Evolutionary conservation across 129 eudicot genomes (phyloP).

Genomic region (Deinandra increscens): DNA sequence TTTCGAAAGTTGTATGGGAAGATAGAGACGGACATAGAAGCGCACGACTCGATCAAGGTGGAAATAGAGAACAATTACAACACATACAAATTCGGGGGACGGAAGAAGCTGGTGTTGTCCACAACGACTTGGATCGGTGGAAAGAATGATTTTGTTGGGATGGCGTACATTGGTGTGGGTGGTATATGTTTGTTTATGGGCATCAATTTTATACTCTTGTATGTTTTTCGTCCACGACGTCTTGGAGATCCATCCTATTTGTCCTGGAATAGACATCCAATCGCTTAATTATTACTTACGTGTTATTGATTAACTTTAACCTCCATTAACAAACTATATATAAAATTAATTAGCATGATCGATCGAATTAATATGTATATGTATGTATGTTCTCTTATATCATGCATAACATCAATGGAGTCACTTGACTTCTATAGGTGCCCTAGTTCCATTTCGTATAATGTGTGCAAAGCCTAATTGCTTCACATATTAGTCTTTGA

Average conservation of each 20-base stretch:
- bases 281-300: too few relatives aligned
- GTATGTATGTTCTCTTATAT: too few relatives aligned
- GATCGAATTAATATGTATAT: too few relatives aligned
- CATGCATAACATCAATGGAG: too few relatives aligned
- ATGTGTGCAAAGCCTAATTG: too few relatives aligned
- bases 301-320: neutral
- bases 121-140: slow-evolving; percentile 89
- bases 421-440: too few relatives aligned
- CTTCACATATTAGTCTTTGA: too few relatives aligned
- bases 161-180: slow-evolving; percentile 58
- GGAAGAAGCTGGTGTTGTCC: slow-evolving; percentile 68
- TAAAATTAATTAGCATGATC: too few relatives aligned
- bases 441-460: too few relatives aligned
- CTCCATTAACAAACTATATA: too few relatives aligned
- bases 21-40: slow-evolving; percentile 59
- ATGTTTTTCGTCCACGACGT: slow-evolving; percentile 71
- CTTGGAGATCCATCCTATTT: slow-evolving; percentile 80
- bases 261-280: slow-evolving; percentile 72
- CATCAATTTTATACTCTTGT: slow-evolving; percentile 45
- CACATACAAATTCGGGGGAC: slow-evolving; percentile 63
- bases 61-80: slow-evolving; percentile 74
- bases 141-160: slow-evolving; percentile 66
- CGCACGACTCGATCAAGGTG: slow-evolving; percentile 52
- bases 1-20: slow-evolving; percentile 83
- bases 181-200: slow-evolving; percentile 60